A percentile compares a stretch with the other conserved stretches of the same genome.
phyloP scores from a whole-genome alignment of 2,329 filamentous ascomycete genomes.

The Ceratocystis diversiconidia region DNA sequence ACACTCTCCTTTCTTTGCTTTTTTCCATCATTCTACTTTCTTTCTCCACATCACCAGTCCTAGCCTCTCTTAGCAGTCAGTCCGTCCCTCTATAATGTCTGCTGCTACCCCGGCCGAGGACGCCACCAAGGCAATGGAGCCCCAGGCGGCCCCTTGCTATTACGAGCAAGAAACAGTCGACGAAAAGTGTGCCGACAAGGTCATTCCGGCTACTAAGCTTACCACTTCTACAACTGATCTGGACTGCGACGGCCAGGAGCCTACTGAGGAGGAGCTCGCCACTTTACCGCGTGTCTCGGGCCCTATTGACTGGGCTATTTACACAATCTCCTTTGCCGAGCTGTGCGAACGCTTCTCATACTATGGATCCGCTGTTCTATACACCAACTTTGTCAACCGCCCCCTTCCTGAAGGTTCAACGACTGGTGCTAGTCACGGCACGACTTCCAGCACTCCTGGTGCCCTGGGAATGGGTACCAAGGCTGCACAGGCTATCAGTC shows the following conservation, averaged over 20 bases:
- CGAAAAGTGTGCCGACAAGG: slow-evolving; percentile 18
- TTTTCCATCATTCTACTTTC: neutral
- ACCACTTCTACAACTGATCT: slow-evolving; percentile 15
- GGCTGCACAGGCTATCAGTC: slow-evolving; percentile 34
- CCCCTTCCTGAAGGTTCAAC: slow-evolving; percentile 38
- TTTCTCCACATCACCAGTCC: neutral
- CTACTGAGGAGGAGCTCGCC: slow-evolving; percentile 46
- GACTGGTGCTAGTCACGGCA: slow-evolving; percentile 34
- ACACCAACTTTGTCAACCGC: slow-evolving; percentile 51
- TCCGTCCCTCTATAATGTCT: neutral
- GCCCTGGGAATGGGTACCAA: slow-evolving; percentile 45
- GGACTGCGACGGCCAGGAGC: slow-evolving; percentile 27
- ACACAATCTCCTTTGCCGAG: slow-evolving; percentile 58
- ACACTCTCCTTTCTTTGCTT: neutral
- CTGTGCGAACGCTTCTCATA: slow-evolving; percentile 66
- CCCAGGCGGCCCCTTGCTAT: neutral
- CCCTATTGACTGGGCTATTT: slow-evolving; percentile 50
- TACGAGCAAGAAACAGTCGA: neutral
- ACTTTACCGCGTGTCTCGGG: slow-evolving; percentile 51
- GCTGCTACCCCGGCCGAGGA: neutral
- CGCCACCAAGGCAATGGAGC: slow-evolving; percentile 1
- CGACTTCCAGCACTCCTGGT: slow-evolving; percentile 29
- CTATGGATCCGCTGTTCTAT: slow-evolving; percentile 56
- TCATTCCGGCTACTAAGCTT: neutral
- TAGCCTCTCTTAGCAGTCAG: neutral